phyloP scores from a whole-genome alignment of 257 asterid genomes.

The Verbascum thapsus region DNA sequence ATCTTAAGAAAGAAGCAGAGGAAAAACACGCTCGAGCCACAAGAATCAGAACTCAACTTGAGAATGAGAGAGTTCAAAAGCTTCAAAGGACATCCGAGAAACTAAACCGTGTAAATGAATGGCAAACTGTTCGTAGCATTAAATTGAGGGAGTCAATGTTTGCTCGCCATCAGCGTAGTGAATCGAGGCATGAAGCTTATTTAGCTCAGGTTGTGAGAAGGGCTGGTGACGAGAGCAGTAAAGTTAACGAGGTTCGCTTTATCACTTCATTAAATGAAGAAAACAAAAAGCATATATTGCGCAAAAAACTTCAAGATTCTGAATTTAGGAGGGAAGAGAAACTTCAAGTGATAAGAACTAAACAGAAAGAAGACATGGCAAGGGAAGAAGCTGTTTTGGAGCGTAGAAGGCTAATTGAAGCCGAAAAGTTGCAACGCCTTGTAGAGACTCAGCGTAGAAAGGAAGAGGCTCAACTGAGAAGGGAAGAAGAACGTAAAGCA shows the following conservation, averaged over 20 bases:
- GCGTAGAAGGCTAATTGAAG: slow-evolving; percentile 90
- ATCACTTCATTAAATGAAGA: slow-evolving; percentile 95
- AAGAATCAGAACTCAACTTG: slow-evolving; percentile 93
- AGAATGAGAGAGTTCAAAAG: slow-evolving; percentile 92
- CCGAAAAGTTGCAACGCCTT: slow-evolving; percentile 94
- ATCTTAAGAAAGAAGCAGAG: slow-evolving; percentile 92
- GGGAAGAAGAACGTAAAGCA: slow-evolving; percentile 98
- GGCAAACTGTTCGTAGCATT: slow-evolving; percentile 90
- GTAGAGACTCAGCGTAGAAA: slow-evolving; percentile 91
- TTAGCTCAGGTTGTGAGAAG: slow-evolving; percentile 95
- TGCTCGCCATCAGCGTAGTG: slow-evolving; percentile 91
- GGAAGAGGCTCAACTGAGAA: slow-evolving; percentile 96
- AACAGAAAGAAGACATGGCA: slow-evolving; percentile 94
- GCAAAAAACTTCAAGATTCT: slow-evolving; percentile 88
- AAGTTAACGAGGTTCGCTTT: slow-evolving; percentile 97
- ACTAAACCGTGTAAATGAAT: slow-evolving; percentile 88
- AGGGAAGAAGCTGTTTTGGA: slow-evolving; percentile 99
- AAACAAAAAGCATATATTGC: slow-evolving; percentile 88
- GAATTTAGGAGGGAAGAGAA: slow-evolving; percentile 96
- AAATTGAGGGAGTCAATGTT: slow-evolving; percentile 85
- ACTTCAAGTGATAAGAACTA: slow-evolving; percentile 78
- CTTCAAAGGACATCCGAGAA: slow-evolving; percentile 94
- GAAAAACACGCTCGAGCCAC: slow-evolving; percentile 98
- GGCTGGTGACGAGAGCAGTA: slow-evolving; percentile 97
- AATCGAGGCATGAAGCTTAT: slow-evolving; percentile 93